Base-by-base conservation (phyloP, 768 basidiomycete species). In the Dendrothele bispora region DNA sequence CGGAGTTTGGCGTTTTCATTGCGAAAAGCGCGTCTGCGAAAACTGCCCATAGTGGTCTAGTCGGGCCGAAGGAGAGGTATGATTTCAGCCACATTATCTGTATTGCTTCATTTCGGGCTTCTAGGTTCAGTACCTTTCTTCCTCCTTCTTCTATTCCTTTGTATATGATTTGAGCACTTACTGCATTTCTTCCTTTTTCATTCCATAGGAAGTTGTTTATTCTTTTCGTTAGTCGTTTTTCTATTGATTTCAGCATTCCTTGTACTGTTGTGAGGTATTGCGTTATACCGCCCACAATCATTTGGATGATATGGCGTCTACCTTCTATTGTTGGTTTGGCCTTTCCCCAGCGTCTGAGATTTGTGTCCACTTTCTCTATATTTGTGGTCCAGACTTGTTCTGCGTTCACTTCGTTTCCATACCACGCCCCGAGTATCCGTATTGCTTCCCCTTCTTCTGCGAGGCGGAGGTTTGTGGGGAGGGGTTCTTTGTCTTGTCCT, bases 191-290 rank as follows among this genome's bases (percentile, higher is more conserved):
- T 8, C 25, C 34, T 4, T 52, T 39, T 12, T 22, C 0, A 10
- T 17, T 24, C 17, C 28, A 18, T 14, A 59, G 29, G 35, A 65
- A 62, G 10, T 32, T 6, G 1, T 32, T 25, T 3, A 45, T 42
- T 4, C 42, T 39, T 17, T 52, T 50, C 1, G 12, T 45, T 0
- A 55, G 41, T 12, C 7, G 24, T n/a, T n/a, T 24, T 1, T 35
- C 40, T 2, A 61, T 53, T 0, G 24, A 2, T 15, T 43, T 35
- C 0, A 56, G 60, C 60, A 61, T 61, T 3, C 55, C 20, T 20
- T 58, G 50, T 5, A 50, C 57, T 14, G 37, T 18, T 1, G 58
- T 48, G 6, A 38, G 21, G 35, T 46, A 54, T 38, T 55, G 54
- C 11, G 51, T 55, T 11, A 27, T 48, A 1, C 40, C 51, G 4